phyloP scores from a whole-genome alignment of 2,329 filamentous ascomycete species.

The Pyrenophora graminea region DNA sequence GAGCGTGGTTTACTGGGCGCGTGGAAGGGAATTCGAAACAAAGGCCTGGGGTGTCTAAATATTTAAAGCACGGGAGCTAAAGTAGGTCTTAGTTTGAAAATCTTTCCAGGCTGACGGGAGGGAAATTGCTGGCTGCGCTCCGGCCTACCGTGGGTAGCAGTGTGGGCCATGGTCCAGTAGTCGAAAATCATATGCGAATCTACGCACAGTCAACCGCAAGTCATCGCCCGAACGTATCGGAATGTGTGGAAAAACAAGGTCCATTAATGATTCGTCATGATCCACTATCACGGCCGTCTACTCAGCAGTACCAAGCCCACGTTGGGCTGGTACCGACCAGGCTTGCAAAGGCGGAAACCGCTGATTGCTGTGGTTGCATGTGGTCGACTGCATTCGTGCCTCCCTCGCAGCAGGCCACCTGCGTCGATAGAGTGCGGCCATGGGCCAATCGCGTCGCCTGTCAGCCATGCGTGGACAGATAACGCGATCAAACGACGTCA shows the following conservation, averaged over 20 bases:
- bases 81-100: slow-evolving; percentile 36
- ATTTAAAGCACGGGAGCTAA: slow-evolving; percentile 42
- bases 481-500: slow-evolving; percentile 25
- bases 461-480: slow-evolving; percentile 21
- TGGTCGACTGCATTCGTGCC: slow-evolving; percentile 18
- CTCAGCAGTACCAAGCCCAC: slow-evolving; percentile 12
- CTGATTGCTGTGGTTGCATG: slow-evolving; percentile 16
- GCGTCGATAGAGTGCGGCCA: slow-evolving; percentile 16
- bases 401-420: slow-evolving; percentile 22
- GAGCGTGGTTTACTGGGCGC: slow-evolving; percentile 18
- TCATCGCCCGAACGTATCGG: slow-evolving; percentile 14
- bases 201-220: slow-evolving; percentile 2
- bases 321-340: slow-evolving; percentile 17
- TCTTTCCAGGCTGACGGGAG: slow-evolving; percentile 31
- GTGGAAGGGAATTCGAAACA: slow-evolving; percentile 20
- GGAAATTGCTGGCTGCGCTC: slow-evolving; percentile 25
- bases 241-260: slow-evolving; percentile 4
- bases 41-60: slow-evolving; percentile 22
- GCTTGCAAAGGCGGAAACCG: slow-evolving; percentile 12
- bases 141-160: slow-evolving; percentile 28
- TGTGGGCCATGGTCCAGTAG: slow-evolving; percentile 14
- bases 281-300: slow-evolving; percentile 20
- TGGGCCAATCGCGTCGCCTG: slow-evolving; percentile 31
- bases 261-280: slow-evolving; percentile 24
- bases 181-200: slow-evolving; percentile 16